Conservation (phyloP, 176 grass and related monocot species). For the Oryza glaberrima region DNA sequence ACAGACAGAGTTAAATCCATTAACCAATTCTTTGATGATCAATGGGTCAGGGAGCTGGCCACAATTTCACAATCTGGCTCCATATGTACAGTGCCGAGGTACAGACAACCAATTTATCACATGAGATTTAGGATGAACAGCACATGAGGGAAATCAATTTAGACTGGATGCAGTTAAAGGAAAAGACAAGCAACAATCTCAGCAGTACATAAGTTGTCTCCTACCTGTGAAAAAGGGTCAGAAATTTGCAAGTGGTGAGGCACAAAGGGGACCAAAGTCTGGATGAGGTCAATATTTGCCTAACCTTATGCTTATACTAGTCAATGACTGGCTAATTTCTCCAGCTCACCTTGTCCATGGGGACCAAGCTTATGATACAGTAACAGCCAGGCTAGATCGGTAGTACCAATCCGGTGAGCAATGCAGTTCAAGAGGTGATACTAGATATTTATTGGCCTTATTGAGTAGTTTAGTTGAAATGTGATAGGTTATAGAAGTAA, state of each 20-base stretch:
- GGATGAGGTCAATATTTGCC: constrained; percentile 40
- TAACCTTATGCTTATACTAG: constrained; percentile 28
- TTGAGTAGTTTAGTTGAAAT: constrained; percentile 36
- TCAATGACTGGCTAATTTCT: constrained; percentile 29
- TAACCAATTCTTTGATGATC: constrained; percentile 17
- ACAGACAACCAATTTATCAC: constrained; percentile 2
- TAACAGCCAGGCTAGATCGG: constrained; percentile 33
- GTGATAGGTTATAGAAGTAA: constrained; percentile 9
- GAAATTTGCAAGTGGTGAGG: constrained; percentile 19
- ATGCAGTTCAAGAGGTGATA: constrained; percentile 8
- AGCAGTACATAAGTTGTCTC: background rate
- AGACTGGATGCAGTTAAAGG: constrained; percentile 7
- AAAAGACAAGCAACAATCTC: constrained; percentile 10
- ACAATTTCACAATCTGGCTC: background rate
- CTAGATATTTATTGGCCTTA: background rate
- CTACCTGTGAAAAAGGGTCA: constrained; percentile 15
- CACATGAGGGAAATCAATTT: constrained; percentile 8
- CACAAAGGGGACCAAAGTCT: constrained; percentile 27
- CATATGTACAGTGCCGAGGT: background rate
- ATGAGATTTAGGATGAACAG: background rate
- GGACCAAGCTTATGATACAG: constrained; percentile 31
- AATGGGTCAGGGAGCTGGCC: constrained; percentile 11
- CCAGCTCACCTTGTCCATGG: constrained; percentile 41
- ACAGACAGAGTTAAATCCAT: background rate
- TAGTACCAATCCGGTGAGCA: background rate